phyloP scores from a whole-genome alignment of 805 yeast species.

The Cyberlindnera mrakii region DNA sequence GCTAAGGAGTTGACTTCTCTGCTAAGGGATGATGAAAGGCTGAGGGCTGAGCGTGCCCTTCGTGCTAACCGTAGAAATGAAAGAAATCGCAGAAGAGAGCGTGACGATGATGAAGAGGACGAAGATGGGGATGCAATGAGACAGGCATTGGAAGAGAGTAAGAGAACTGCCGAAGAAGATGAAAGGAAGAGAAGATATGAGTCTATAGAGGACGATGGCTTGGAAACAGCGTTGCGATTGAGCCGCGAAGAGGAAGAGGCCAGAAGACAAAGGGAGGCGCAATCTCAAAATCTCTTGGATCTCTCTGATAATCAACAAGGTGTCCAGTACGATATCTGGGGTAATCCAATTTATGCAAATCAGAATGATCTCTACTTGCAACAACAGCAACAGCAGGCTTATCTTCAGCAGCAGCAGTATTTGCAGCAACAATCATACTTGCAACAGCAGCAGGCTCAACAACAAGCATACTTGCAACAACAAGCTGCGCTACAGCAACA shows the following conservation, averaged over 20 bases:
- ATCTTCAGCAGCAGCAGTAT: constrained; percentile 24
- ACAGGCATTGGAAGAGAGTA: constrained; percentile 75
- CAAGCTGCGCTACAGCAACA: constrained; percentile 34
- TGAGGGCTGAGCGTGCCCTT: constrained; percentile 58
- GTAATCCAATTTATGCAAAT: constrained; percentile 22
- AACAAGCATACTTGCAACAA: constrained; percentile 22
- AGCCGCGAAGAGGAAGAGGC: constrained; percentile 73
- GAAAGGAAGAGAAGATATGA: constrained; percentile 50
- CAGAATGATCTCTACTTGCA: constrained; percentile 13
- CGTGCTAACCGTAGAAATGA: constrained; percentile 32
- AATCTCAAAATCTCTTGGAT: constrained; percentile 46
- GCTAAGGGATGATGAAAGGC: constrained; percentile 74
- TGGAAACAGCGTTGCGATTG: constrained; percentile 63
- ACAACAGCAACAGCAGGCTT: constrained; percentile 23
- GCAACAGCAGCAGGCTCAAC: constrained; percentile 28
- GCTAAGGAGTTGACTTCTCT: constrained; percentile 84
- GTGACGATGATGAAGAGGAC: constrained; percentile 22
- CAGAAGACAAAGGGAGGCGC: constrained; percentile 41
- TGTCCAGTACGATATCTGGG: constrained; percentile 25
- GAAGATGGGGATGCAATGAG: constrained; percentile 72
- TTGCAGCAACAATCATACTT: constrained; percentile 23
- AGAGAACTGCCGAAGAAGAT: constrained; percentile 79
- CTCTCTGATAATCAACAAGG: constrained; percentile 36
- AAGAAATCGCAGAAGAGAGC: constrained; percentile 28
- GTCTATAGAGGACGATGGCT: constrained; percentile 37